phyloP scores from a whole-genome alignment of 2,329 filamentous ascomycete genomes.

The Pseudopithomyces maydicus region DNA sequence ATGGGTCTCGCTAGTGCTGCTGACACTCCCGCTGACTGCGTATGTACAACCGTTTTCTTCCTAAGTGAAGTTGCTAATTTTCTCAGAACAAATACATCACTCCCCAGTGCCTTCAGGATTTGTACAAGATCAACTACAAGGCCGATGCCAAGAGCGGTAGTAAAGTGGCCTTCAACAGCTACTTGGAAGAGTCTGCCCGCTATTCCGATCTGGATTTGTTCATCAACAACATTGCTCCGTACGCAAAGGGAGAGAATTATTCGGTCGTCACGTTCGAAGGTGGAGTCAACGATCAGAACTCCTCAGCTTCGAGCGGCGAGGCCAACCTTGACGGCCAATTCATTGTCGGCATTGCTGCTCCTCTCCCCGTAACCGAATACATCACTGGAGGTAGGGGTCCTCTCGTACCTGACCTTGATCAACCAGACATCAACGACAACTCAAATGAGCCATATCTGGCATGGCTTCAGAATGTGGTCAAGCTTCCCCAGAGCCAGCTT shows the following conservation, averaged over 20 bases:
- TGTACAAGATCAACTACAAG: conserved; percentile 58
- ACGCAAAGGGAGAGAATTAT: conserved; percentile 51
- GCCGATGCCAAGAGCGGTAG: conserved; percentile 53
- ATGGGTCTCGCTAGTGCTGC: conserved; percentile 11
- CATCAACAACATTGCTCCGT: conserved; percentile 45
- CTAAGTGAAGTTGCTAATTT: background rate
- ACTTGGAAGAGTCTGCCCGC: conserved; percentile 57
- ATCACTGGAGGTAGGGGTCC: conserved; percentile 63
- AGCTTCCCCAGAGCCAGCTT: conserved; percentile 55
- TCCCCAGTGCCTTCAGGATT: conserved; percentile 54
- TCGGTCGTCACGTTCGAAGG: conserved; percentile 39
- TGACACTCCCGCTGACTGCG: conserved; percentile 13
- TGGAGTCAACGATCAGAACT: conserved; percentile 28
- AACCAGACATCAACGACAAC: conserved; percentile 46
- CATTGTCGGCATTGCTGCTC: conserved; percentile 58
- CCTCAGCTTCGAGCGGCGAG: conserved; percentile 48
- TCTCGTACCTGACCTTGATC: conserved; percentile 55
- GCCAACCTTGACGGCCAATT: conserved; percentile 69
- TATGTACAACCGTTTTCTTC: background rate
- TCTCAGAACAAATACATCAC: conserved; percentile 42
- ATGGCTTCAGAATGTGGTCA: conserved; percentile 63
- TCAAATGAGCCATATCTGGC: conserved; percentile 71
- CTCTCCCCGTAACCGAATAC: conserved; percentile 62
- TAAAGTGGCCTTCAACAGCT: conserved; percentile 57
- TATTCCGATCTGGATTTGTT: conserved; percentile 53